phyloP scores from a whole-genome alignment of 139 green algal species.

The Chlamydomonas sp. region DNA sequence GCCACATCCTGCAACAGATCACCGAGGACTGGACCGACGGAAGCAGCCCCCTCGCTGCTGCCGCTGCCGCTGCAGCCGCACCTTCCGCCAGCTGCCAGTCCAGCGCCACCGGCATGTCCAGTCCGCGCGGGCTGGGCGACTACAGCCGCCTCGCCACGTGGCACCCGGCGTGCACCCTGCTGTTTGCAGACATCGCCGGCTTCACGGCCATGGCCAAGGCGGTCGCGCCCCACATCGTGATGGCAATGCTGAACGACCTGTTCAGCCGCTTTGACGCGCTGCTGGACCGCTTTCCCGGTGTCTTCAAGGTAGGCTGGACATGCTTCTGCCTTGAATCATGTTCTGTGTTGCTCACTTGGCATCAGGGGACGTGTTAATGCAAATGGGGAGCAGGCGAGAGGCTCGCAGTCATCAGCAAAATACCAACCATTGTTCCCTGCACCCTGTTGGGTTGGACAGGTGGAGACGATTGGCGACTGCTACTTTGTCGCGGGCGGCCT shows the following conservation, averaged over 20 bases:
- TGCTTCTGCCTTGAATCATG: too few species aligned
- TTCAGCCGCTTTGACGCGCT: slow-evolving; percentile 57
- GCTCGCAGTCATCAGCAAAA: too few species aligned
- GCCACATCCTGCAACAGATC: neutral
- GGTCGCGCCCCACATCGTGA: slow-evolving; percentile 50
- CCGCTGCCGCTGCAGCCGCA: too few species aligned
- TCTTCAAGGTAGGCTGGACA: neutral
- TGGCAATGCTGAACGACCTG: slow-evolving; percentile 62
- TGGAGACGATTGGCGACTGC: slow-evolving; percentile 63
- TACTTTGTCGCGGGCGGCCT: slow-evolving; percentile 60
- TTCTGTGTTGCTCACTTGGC: too few species aligned
- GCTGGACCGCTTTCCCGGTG: slow-evolving; percentile 27
- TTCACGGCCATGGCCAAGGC: slow-evolving; percentile 60
- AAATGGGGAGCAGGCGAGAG: too few species aligned
- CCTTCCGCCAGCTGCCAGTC: too few species aligned
- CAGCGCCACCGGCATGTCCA: neutral
- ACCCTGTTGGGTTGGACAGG: slow-evolving; percentile 3
- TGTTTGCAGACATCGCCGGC: slow-evolving; percentile 55
- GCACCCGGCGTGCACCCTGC: slow-evolving; percentile 39
- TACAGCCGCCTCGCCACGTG: neutral
- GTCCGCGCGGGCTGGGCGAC: neutral
- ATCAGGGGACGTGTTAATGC: too few species aligned
- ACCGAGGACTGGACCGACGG: neutral
- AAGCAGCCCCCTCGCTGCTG: too few species aligned
- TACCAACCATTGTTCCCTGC: too few species aligned